Conservation (phyloP, 495 filamentous ascomycete genomes). For the Glonium stellatum region DNA sequence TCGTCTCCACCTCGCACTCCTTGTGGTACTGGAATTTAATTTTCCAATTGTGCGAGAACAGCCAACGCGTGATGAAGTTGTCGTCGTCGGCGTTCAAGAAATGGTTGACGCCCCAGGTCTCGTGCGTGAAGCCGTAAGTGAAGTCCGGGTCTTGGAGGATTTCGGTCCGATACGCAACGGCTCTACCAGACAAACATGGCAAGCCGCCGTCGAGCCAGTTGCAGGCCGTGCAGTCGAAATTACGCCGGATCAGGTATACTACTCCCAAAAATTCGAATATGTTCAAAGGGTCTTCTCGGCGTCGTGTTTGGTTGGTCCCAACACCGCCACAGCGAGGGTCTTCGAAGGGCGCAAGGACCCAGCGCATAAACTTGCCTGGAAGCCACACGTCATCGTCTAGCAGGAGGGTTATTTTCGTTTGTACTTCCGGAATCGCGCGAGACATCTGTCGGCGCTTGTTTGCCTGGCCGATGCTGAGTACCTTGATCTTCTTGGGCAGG, state of each 20-base stretch:
- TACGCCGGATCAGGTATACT: slow-evolving; percentile 73
- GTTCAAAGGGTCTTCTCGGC: slow-evolving; percentile 52
- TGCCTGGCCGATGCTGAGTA: slow-evolving; percentile 40
- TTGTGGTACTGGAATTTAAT: slow-evolving; percentile 56
- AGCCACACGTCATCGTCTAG: slow-evolving; percentile 86
- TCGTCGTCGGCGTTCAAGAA: slow-evolving; percentile 61
- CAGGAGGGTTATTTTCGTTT: slow-evolving; percentile 68
- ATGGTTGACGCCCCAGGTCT: slow-evolving; percentile 47
- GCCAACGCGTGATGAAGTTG: slow-evolving; percentile 62
- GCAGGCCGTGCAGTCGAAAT: slow-evolving; percentile 84
- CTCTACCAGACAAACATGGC: slow-evolving; percentile 81
- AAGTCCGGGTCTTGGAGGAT: slow-evolving; percentile 75
- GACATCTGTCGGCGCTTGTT: slow-evolving; percentile 86
- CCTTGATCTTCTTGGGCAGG: slow-evolving; percentile 41
- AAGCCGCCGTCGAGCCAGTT: slow-evolving; percentile 79
- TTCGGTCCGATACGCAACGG: slow-evolving; percentile 71
- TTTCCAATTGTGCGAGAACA: slow-evolving; percentile 49
- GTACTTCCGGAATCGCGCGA: slow-evolving; percentile 67
- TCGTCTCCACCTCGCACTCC: slow-evolving; percentile 53
- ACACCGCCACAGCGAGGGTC: slow-evolving; percentile 70
- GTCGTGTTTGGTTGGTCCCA: slow-evolving; percentile 73
- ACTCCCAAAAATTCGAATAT: slow-evolving; percentile 74
- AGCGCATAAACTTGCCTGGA: slow-evolving; percentile 67
- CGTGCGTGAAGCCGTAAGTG: slow-evolving; percentile 52
- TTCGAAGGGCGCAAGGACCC: slow-evolving; percentile 82